Percentiles rank a stretch among this genome's conserved stretches.
Evolutionary conservation across 495 filamentous ascomycete species (phyloP).

Genomic region (Acidomyces sp.): DNA sequence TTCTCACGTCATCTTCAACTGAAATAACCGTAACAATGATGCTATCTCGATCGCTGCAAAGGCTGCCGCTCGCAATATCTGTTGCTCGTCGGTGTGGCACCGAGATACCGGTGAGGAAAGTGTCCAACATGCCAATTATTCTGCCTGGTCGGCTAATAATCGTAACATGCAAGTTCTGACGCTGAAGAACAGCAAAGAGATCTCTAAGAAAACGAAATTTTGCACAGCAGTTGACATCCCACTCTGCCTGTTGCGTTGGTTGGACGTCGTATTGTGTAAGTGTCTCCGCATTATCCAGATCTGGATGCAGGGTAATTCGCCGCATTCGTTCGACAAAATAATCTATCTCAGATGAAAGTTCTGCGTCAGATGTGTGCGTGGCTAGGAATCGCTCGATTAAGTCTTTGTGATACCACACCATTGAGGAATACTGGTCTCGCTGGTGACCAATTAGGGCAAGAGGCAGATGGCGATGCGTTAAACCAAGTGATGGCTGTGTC

Average conservation of each 20-base stretch:
- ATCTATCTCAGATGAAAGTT: slow-evolving; percentile 24
- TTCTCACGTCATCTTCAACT: slow-evolving; percentile 29
- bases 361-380: slow-evolving; percentile 1
- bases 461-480: slow-evolving; percentile 4
- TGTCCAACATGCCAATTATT: slow-evolving; percentile 38
- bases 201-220: slow-evolving; percentile 45
- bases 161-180: slow-evolving; percentile 35
- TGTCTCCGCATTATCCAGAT: slow-evolving; percentile 35
- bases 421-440: slow-evolving; percentile 16
- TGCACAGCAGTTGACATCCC: slow-evolving; percentile 43
- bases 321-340: slow-evolving; percentile 33
- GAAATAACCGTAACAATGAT: slow-evolving; percentile 40
- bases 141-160: slow-evolving; percentile 34
- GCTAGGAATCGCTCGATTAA: slow-evolving; percentile 9
- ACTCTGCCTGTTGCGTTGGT: slow-evolving; percentile 36
- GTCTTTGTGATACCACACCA: slow-evolving; percentile 2
- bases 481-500: background rate
- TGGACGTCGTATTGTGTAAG: slow-evolving; percentile 30
- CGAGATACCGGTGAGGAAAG: slow-evolving; percentile 35
- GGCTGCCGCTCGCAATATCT: slow-evolving; percentile 28
- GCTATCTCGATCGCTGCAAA: slow-evolving; percentile 4
- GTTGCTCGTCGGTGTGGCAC: slow-evolving; percentile 18
- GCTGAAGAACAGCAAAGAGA: slow-evolving; percentile 35
- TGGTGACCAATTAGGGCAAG: slow-evolving; percentile 17
- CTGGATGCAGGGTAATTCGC: slow-evolving; percentile 41